Base-by-base conservation (phyloP, 2,329 filamentous ascomycete genomes). In the Fusarium beomiforme region DNA sequence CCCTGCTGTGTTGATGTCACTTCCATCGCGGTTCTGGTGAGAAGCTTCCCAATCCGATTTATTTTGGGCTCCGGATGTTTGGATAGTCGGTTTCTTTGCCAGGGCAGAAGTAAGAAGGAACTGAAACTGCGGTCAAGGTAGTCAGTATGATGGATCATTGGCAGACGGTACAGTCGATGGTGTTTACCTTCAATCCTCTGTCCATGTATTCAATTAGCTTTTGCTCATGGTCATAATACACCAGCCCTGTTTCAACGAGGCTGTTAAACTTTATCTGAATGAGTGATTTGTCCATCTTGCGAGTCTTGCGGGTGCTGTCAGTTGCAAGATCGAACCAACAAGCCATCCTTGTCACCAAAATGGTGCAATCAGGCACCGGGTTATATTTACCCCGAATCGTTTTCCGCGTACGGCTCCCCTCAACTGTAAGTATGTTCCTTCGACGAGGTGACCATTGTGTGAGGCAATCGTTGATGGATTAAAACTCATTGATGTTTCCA, bases 1-100 rank as follows among this genome's bases (percentile, higher is more conserved):
- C 2, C 39, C 57, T 2, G 31, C 8, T 8, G 37, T 62, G 2
- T 14, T 37, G 9, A 64, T 54, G 5, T 64, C 60, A n/a, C 60
- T 44, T 11, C 57, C 57, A 9, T 24, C 31, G 6, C 31, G 23
- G 0, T 23, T 34, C 12, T 11, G 8, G 4, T 7, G 12, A 2
- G 4, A 3, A 5, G 1, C 0, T 0, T 16, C 17, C 1, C 6
- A 8, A 2, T 6, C 2, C 1, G 10, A 3, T 1, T 6, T 11
- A 2, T 5, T 4, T 0, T 8, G 17, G 3, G 24, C 7, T 17
- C 17, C 19, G 29, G 17, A 13, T 11, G 24, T 23, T 12, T 61
- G 8, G 1, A 63, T 21, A 5, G 56, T 43, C 1, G 56, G 59
- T 3, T 63, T 63, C 24, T 17, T 61, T 11, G n/a, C 11, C 5